These are phyloP conservation scores for Emericellopsis atlantica DNA, from an alignment of 2,329 filamentous ascomycete genomes.

Conservation along the genomic window DNA sequence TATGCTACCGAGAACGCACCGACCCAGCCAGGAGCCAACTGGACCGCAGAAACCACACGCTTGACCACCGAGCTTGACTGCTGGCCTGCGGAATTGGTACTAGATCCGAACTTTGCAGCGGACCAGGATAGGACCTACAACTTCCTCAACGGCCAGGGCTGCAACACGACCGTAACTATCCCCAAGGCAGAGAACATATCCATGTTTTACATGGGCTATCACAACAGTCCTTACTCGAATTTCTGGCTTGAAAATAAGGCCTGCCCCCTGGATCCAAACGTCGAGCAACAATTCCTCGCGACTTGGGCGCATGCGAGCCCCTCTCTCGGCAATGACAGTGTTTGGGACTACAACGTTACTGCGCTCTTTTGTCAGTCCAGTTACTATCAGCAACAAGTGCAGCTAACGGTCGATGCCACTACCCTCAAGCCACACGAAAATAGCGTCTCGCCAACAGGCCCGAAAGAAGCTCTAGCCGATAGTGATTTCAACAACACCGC, in stretches of 20 bases:
- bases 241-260: conserved; percentile 14
- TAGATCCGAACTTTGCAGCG: not conserved
- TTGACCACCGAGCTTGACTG: conserved; percentile 24
- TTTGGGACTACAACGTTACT: conserved; percentile 11
- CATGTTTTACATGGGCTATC: conserved; percentile 30
- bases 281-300: conserved; percentile 22
- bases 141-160: conserved; percentile 24
- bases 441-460: conserved; percentile 2
- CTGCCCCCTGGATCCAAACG: too few relatives aligned
- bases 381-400: conserved; percentile 32
- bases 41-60: conserved; percentile 15
- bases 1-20: conserved; percentile 4
- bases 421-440: conserved; percentile 4
- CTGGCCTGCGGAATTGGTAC: conserved; percentile 14
- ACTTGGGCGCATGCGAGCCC: conserved; percentile 6
- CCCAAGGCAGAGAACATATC: conserved; percentile 9
- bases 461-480: conserved; percentile 5
- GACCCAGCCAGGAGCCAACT: not conserved
- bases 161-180: conserved; percentile 12
- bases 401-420: conserved; percentile 18
- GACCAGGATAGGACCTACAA: conserved; percentile 3
- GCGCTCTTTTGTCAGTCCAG: conserved; percentile 26
- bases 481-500: conserved; percentile 19
- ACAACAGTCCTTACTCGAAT: conserved; percentile 16
- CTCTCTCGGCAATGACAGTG: not conserved